These are phyloP conservation scores for Peribolospora kevripleyi DNA, from an alignment of 768 basidiomycete species.

Conservation along the genomic window DNA sequence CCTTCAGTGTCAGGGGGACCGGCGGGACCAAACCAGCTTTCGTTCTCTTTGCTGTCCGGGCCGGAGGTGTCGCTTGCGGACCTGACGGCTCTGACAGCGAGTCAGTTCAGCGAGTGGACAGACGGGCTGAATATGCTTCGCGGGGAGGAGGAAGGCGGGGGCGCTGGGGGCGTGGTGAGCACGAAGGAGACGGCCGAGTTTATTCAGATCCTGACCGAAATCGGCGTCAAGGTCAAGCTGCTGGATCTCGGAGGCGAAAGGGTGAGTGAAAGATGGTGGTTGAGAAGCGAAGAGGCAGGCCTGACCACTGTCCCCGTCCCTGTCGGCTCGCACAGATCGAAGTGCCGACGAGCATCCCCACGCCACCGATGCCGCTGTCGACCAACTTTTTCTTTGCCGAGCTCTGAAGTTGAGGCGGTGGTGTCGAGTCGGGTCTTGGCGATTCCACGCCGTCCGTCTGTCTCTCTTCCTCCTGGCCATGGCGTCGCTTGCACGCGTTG, in stretches of 20 bases:
- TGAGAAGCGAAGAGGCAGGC: too few species aligned
- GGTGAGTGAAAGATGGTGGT: conserved; percentile 20
- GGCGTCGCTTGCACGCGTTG: too few species aligned
- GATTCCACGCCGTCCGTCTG: too few species aligned
- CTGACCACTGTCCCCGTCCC: too few species aligned
- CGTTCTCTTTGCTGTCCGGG: conserved; percentile 44
- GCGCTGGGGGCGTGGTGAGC: conserved; percentile 35
- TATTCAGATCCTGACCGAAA: conserved; percentile 62
- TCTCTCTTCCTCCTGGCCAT: too few species aligned
- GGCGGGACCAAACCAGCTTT: conserved; percentile 24
- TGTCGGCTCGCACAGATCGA: too few species aligned
- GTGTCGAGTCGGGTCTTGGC: too few species aligned
- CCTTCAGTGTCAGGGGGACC: neutral
- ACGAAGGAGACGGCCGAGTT: conserved; percentile 69
- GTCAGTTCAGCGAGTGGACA: conserved; percentile 79
- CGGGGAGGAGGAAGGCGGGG: conserved; percentile 23
- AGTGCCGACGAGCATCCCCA: too few species aligned
- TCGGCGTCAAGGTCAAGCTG: conserved; percentile 73
- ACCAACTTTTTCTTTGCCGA: too few species aligned
- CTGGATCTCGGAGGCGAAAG: conserved; percentile 70
- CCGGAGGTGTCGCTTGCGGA: conserved; percentile 43
- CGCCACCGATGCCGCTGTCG: too few species aligned
- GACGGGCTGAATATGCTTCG: conserved; percentile 75
- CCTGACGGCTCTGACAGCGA: conserved; percentile 49
- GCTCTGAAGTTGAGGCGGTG: too few species aligned